These are phyloP conservation scores for Aegilops tauschii DNA, from an alignment of 176 grass and related monocot genomes.

Conservation along the genomic window DNA sequence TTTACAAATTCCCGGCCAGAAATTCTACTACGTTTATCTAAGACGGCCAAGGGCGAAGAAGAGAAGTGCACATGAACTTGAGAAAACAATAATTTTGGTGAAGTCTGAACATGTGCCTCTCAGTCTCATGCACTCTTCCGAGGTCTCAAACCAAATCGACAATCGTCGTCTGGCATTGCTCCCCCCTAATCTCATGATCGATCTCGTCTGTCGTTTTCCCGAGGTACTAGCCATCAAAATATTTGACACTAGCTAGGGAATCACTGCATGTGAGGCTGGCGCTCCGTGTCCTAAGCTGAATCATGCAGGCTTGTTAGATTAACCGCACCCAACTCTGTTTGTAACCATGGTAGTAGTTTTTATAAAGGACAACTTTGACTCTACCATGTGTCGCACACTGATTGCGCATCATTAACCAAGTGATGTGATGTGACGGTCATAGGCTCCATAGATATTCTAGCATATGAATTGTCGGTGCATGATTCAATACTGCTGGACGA, in stretches of 20 bases:
- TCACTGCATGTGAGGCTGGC: constrained; percentile 28
- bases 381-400: constrained; percentile 23
- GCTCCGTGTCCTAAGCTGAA: neutral
- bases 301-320: constrained; percentile 3
- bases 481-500: constrained; percentile 29
- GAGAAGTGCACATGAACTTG: neutral
- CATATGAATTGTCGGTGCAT: constrained; percentile 25
- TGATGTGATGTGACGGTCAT: constrained; percentile 13
- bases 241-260: constrained; percentile 35
- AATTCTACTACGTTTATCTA: too few species aligned
- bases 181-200: neutral
- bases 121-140: neutral
- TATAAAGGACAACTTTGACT: neutral
- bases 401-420: constrained; percentile 13
- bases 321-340: neutral
- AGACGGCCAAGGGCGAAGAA: neutral
- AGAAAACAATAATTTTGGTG: neutral
- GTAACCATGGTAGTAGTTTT: constrained; percentile 1
- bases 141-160: constrained; percentile 6
- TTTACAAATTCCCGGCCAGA: too few species aligned
- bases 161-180: constrained; percentile 19
- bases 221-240: constrained; percentile 23
- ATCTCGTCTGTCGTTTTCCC: constrained; percentile 37
- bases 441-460: constrained; percentile 37
- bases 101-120: constrained; percentile 19